Base-by-base conservation (phyloP, 768 basidiomycete genomes). In the Leccinum broughii region DNA sequence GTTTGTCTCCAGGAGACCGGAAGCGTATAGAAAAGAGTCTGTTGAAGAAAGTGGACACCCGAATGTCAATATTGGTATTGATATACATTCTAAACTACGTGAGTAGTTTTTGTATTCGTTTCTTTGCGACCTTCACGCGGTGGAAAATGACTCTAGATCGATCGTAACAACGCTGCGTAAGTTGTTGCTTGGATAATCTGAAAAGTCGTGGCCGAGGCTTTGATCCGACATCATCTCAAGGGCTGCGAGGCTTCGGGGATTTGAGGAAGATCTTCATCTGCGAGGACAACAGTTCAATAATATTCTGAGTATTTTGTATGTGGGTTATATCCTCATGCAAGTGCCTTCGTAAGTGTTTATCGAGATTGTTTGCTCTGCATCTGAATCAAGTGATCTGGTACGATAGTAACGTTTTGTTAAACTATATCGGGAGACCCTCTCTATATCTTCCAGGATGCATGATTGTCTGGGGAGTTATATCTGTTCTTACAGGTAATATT, bases 321-420 rank as follows among this genome's bases (percentile, higher is more conserved):
- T 87, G 34, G 88, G 88, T 15, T 91, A 91, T 68, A 88, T 88
- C 59, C 72, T 89, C 41, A 90, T 90, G 89, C 90, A 92, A 70
- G 81, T 92, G 56, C 89, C 89, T 35, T 88, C 86, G 85, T 87
- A 65, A 68, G 86, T 75, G 4, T 11, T 4, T 49, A 49, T 24
- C 67, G 30, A 22, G 44, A 34, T 52, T 9, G 24, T 53, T 26
- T 50, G 17, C 44, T 26, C 34, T 56, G 13, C 41, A 28, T 26
- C 20, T 32, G 1, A n/a, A 53, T 24, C 41, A 51, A 6, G 51
- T 54, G 17, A 30, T 22, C 20, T 32, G 8, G n/a, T 17, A 51
- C 17, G 50, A 24, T 64, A 92, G 89, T 17, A 90, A 90, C 63
- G 86, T 89, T 80, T 83, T 89, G 60, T 70, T 90, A 49, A 84